A percentile compares a stretch with the other conserved stretches of the same genome.
These are phyloP conservation scores for Schizophyllum commune DNA, from an alignment of 1,284 basidiomycete species.

Conservation along the genomic window DNA sequence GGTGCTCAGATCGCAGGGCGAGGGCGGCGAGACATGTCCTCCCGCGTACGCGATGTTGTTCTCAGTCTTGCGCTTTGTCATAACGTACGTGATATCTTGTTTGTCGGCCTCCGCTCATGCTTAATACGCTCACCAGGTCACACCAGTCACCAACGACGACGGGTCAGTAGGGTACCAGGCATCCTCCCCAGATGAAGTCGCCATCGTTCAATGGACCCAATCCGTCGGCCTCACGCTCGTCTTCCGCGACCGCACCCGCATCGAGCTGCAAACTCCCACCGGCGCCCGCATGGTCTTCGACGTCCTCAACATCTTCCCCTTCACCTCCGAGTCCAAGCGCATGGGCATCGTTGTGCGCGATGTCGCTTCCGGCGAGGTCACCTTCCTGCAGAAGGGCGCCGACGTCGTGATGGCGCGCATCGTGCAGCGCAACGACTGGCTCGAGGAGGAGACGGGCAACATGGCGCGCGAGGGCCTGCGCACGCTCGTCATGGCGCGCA, in stretches of 20 bases:
- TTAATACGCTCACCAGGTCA: slow-evolving; percentile 56
- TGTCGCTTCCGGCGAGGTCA: slow-evolving; percentile 64
- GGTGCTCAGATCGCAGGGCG: slow-evolving; percentile 76
- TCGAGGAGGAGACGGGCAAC: slow-evolving; percentile 97
- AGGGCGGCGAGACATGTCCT: slow-evolving; percentile 91
- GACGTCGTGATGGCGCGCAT: slow-evolving; percentile 96
- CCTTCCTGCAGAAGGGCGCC: slow-evolving; percentile 94
- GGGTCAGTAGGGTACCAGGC: slow-evolving; percentile 95
- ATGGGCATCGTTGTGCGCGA: slow-evolving; percentile 98
- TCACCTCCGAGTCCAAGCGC: slow-evolving; percentile 97
- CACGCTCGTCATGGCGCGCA: slow-evolving; percentile 89
- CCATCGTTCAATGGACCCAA: slow-evolving; percentile 97
- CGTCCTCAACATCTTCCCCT: slow-evolving; percentile 93
- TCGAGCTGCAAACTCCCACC: slow-evolving; percentile 68
- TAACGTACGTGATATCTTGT: slow-evolving; percentile 53
- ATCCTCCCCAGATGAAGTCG: slow-evolving; percentile 97
- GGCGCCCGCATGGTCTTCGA: slow-evolving; percentile 68
- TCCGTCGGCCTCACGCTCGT: slow-evolving; percentile 87
- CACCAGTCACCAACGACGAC: slow-evolving; percentile 91
- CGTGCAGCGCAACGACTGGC: slow-evolving; percentile 96
- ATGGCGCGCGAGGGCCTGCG: slow-evolving; percentile 97
- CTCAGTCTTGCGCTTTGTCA: slow-evolving; percentile 93
- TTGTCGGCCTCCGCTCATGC: not conserved
- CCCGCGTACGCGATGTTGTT: slow-evolving; percentile 90
- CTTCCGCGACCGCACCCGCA: slow-evolving; percentile 82